Base-by-base conservation (phyloP, 2,329 filamentous ascomycete genomes). In the Fusarium sp. region DNA sequence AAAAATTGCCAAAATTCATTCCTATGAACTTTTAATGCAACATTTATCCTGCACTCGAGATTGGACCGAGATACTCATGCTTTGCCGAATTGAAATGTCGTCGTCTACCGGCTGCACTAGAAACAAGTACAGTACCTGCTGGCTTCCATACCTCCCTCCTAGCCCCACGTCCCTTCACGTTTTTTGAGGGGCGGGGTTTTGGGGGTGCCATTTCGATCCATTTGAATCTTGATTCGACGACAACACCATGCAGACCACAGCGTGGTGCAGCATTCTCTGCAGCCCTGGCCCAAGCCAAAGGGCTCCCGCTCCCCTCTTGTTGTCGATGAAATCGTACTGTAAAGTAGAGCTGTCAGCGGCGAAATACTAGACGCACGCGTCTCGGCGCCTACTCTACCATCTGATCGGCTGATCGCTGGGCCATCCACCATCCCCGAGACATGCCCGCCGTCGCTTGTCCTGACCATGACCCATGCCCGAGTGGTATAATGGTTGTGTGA, bases 141-240 rank as follows among this genome's bases (percentile, higher is more conserved):
- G 57, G 57, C 39, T 35, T 52, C n/a, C 37, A 25, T 39, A 54
- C 50, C 50, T 32, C 18, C 27, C 50, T 52, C 56, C 56, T 70
- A 70, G 73, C 75, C 73, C 75, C 75, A 77, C 75, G 73, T 64
- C 72, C 61, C 65, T 74, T 75, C 63, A 72, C 32, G 60, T 72
- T 68, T 62, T 72, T 68, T 66, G 71, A 74, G 71, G 71, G 63
- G 67, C 71, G 73, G 56, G 43, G 74, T 64, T 72, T 71, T 68
- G 71, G 77, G 71, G 68, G 63, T 74, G 66, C 67, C 64, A 66
- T 70, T 64, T 73, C 71, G 73, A 74, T 77, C 41, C 67, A 20
- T 57, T 57, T 52, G 43, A 76, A 75, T 79, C 77, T 78, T 78
- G 77, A 78, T 78, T 77, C 74, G 77, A 78, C 77, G 72, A 77